Conservation (phyloP, 2,329 filamentous ascomycete species). For the Colletotrichum cuscutae region DNA sequence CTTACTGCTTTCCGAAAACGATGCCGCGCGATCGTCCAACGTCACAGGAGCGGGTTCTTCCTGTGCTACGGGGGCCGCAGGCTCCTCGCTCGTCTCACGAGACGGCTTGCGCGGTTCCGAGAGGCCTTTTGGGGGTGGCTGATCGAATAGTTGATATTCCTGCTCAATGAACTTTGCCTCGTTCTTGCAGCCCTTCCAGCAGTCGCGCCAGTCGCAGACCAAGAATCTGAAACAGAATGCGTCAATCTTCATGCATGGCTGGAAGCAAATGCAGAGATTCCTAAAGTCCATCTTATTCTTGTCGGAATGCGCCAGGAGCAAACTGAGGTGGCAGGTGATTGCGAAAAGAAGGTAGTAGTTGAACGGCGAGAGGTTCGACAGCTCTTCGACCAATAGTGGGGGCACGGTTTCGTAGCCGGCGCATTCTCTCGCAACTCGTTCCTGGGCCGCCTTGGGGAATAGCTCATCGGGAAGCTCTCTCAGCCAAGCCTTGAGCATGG, state of each 20-base stretch:
- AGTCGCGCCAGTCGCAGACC: slow-evolving; percentile 94
- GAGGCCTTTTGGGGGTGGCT: slow-evolving; percentile 64
- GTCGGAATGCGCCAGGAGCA: slow-evolving; percentile 89
- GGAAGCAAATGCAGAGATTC: slow-evolving; percentile 96
- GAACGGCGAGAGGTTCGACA: slow-evolving; percentile 94
- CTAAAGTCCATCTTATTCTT: slow-evolving; percentile 99
- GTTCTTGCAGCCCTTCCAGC: slow-evolving; percentile 95
- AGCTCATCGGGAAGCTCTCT: slow-evolving; percentile 94
- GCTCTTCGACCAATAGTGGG: slow-evolving; percentile 86
- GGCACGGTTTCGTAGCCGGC: slow-evolving; percentile 82
- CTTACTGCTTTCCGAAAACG: slow-evolving; percentile 74
- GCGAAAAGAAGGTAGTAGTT: slow-evolving; percentile 98
- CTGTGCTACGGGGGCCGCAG: slow-evolving; percentile 6
- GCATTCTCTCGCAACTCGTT: slow-evolving; percentile 82
- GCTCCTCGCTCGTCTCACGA: slow-evolving; percentile 30
- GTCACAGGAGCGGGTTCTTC: slow-evolving; percentile 38
- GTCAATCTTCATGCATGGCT: slow-evolving; percentile 96
- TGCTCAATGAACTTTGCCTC: slow-evolving; percentile 83
- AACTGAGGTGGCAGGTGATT: slow-evolving; percentile 94
- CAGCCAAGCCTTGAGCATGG: slow-evolving; percentile 96
- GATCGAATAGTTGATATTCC: slow-evolving; percentile 71
- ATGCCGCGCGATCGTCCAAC: slow-evolving; percentile 47
- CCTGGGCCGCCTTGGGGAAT: slow-evolving; percentile 86
- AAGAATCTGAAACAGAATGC: slow-evolving; percentile 95
- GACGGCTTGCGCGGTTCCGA: slow-evolving; percentile 43